Evolutionary conservation across 2,329 filamentous ascomycete species (phyloP).

Genomic region (Aureobasidium leucospermi): DNA sequence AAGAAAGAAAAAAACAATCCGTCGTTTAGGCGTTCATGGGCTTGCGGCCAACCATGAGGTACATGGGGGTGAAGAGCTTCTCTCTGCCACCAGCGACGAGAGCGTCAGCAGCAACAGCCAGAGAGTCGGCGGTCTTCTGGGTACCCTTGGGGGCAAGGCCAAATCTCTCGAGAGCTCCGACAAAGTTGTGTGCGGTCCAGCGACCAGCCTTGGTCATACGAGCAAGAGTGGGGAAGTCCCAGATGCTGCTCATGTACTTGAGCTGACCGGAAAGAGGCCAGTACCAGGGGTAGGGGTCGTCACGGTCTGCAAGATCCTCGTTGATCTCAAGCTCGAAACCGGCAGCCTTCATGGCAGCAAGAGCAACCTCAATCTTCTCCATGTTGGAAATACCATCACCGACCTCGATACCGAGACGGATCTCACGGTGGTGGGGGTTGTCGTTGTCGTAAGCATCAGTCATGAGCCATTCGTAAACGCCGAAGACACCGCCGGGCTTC

Average conservation of each 20-base stretch:
- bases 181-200: constrained; percentile 64
- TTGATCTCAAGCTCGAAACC: constrained; percentile 78
- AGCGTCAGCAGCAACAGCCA: constrained; percentile 74
- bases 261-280: constrained; percentile 83
- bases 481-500: constrained; percentile 92
- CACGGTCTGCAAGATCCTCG: constrained; percentile 76
- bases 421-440: constrained; percentile 77
- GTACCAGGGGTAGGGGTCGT: constrained; percentile 81
- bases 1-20: not conserved
- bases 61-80: constrained; percentile 98
- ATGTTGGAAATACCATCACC: constrained; percentile 97
- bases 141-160: constrained; percentile 73
- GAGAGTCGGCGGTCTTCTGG: constrained; percentile 88
- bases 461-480: constrained; percentile 99
- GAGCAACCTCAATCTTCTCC: constrained; percentile 75
- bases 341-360: constrained; percentile 75
- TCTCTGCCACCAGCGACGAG: constrained; percentile 79
- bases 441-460: constrained; percentile 89
- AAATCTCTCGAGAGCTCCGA: constrained; percentile 68
- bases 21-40: constrained; percentile 37
- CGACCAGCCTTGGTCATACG: constrained; percentile 86
- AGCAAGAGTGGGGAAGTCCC: constrained; percentile 74
- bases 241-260: constrained; percentile 70
- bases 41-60: constrained; percentile 91
- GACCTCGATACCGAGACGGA: constrained; percentile 89